These are phyloP conservation scores for Immersiporthe knoxdaviesiana DNA, from an alignment of 2,329 filamentous ascomycete genomes.

Conservation along the genomic window DNA sequence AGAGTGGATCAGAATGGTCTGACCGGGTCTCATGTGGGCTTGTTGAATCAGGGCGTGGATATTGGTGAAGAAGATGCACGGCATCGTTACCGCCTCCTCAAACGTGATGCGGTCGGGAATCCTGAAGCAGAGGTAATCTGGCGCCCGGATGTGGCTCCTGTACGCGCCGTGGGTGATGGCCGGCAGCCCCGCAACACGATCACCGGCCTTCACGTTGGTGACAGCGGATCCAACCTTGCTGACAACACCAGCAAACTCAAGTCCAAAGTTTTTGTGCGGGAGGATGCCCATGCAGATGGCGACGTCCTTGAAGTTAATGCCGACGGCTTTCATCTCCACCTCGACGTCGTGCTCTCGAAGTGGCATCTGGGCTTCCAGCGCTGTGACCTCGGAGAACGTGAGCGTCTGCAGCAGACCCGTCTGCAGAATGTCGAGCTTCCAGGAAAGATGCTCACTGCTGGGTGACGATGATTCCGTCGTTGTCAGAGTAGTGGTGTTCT, in stretches of 20 bases:
- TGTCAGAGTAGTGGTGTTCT: background rate
- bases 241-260: conserved; percentile 11
- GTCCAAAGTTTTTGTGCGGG: conserved; percentile 17
- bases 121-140: conserved; percentile 7
- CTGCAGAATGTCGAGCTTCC: conserved; percentile 15
- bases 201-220: conserved; percentile 32
- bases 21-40: conserved; percentile 25
- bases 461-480: background rate
- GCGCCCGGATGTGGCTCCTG: conserved; percentile 33
- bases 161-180: conserved; percentile 5
- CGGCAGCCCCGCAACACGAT: conserved; percentile 32
- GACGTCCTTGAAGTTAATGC: conserved; percentile 18
- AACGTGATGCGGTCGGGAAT: background rate
- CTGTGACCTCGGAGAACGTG: background rate
- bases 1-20: conserved; percentile 16
- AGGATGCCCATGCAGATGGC: conserved; percentile 12
- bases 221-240: conserved; percentile 15
- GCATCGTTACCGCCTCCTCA: conserved; percentile 11
- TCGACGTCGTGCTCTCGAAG: conserved; percentile 15
- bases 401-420: conserved; percentile 15
- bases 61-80: conserved; percentile 13
- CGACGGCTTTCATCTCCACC: conserved; percentile 7
- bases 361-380: background rate
- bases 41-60: conserved; percentile 19
- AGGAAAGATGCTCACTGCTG: background rate